Evolutionary conservation across 805 yeast species (phyloP), one percentile per base, ranked within the genome.

Genomic region (Spathaspora passalidarum): DNA sequence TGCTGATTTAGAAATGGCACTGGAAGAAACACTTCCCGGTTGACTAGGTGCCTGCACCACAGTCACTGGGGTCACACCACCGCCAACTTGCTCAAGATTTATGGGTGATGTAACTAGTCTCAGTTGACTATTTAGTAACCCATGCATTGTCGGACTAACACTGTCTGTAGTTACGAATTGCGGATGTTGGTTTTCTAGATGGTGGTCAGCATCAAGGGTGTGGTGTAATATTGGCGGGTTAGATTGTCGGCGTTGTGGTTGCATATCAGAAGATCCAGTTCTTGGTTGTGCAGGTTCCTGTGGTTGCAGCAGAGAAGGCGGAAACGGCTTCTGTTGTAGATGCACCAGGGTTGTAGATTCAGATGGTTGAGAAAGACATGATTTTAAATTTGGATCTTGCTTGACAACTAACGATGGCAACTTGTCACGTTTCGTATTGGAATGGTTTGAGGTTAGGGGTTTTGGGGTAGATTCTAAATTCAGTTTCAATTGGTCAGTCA

Each of bases 91-190:
- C 6, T 29, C 34, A 9, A 29, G 10, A 29, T 29, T 29, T 10
- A 6, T 10, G 3, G 43, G 38, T 11, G 43, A 35, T 32, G 36
- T 40, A 9, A 40, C 43, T 3, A 29, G 5, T 29, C 34, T 29
- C 14, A 13, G 16, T 19, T 20, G 36, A 16, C 19, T 49, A 10
- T 32, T 40, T 18, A 48, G 22, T 14, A 55, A 36, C 4, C 61
- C 60, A 41, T 57, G 61, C 43, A 45, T 52, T 25, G 45, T 57
- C 2, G 61, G 61, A 37, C 56, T 51, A 20, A 54, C 48, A 19
- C 29, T 40, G 44, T 57, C 61, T 6, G 46, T 43, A 9, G 54
- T 35, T 14, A 47, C 29, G 37, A 53, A 53, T 22, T 42, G 47
- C n/a, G 56, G 56, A 45, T 55, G 56, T 22, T 46, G 49, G 23